These are phyloP conservation scores for Nyssa sinensis DNA, from an alignment of 148 eudicot species.

Conservation along the genomic window DNA sequence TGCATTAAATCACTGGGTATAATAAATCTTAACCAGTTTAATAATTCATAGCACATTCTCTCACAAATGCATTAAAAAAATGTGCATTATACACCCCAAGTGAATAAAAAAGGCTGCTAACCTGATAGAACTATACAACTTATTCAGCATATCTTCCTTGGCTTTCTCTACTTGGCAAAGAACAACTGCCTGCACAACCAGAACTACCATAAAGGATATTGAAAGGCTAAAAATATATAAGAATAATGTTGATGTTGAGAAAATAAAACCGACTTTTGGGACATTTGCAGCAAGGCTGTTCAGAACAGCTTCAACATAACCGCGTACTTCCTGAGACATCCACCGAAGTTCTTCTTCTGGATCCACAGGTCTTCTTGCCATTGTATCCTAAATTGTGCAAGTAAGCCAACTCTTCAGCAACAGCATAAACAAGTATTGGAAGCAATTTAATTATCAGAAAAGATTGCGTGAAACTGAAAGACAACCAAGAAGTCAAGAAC, in stretches of 20 bases:
- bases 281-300: slow-evolving; percentile 97
- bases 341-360: slow-evolving; percentile 99
- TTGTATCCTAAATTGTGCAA: slow-evolving; percentile 63
- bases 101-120: slow-evolving; percentile 25
- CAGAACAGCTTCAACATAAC: slow-evolving; percentile 95
- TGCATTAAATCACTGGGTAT: not conserved
- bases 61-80: too few species aligned
- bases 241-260: not conserved
- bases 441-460: slow-evolving; percentile 2
- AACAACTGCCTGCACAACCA: slow-evolving; percentile 78
- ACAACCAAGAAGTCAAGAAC: not conserved
- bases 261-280: slow-evolving; percentile 60
- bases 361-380: slow-evolving; percentile 92
- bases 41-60: too few species aligned
- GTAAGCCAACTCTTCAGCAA: slow-evolving; percentile 5
- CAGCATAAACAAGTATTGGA: not conserved
- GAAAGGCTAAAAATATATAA: not conserved
- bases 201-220: slow-evolving; percentile 8
- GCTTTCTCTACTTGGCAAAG: slow-evolving; percentile 99
- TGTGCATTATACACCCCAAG: not conserved
- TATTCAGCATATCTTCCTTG: slow-evolving; percentile 97
- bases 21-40: not conserved
- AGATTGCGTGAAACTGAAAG: not conserved
- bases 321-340: slow-evolving; percentile 99
- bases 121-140: slow-evolving; percentile 92